phyloP scores from a whole-genome alignment of 257 asterid species.

The Solanum lycopersicoides region DNA sequence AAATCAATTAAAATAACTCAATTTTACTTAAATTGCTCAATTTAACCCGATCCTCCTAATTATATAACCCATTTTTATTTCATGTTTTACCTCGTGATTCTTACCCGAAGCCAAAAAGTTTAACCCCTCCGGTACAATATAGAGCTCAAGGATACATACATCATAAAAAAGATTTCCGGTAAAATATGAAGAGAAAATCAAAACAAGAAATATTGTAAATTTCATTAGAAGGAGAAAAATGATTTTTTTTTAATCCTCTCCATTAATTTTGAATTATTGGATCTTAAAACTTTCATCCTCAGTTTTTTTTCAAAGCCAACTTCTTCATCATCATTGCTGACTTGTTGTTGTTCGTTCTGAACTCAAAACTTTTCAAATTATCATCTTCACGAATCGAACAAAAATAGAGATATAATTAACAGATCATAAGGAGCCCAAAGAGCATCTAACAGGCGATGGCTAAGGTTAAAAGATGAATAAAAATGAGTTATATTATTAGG shows the following conservation, averaged over 20 bases:
- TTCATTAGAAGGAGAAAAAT: not conserved
- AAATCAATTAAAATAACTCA: no score
- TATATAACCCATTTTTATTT: no score
- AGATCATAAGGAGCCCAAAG: constrained; percentile 95
- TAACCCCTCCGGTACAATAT: not conserved
- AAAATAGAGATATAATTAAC: constrained; percentile 47
- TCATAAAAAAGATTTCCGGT: not conserved
- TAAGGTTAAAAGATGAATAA: no score
- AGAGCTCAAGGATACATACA: not conserved
- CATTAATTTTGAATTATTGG: not conserved
- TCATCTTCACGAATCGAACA: constrained; percentile 52
- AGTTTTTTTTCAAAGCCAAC: not conserved
- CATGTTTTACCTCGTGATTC: no score
- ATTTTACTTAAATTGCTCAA: no score
- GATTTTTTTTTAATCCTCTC: not conserved
- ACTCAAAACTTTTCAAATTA: not conserved
- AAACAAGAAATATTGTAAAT: not conserved
- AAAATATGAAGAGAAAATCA: not conserved
- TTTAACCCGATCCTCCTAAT: no score
- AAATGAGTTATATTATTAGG: no score
- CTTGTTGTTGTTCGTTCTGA: not conserved
- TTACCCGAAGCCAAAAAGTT: not conserved
- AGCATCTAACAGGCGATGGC: constrained; percentile 85
- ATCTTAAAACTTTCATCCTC: not conserved
- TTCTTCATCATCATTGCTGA: not conserved